These are phyloP conservation scores for Fraxinus nigra DNA, from an alignment of 305 asterid species.

Conservation along the genomic window DNA sequence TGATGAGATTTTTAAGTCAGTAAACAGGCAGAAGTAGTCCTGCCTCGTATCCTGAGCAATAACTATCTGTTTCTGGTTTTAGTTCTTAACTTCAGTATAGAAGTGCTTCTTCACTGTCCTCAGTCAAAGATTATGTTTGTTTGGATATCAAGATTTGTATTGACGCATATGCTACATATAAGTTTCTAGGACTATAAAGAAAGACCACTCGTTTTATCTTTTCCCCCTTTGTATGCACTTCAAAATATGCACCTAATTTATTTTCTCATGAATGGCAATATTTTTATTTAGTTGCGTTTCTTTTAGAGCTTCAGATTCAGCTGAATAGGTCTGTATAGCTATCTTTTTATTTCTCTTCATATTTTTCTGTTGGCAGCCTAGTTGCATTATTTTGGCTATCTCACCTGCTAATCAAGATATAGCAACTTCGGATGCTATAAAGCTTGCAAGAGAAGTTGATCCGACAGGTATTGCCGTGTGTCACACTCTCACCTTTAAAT, in stretches of 20 bases:
- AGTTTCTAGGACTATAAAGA: background rate
- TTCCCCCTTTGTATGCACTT: background rate
- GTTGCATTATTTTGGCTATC: conserved; percentile 93
- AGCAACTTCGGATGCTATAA: conserved; percentile 97
- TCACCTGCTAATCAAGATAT: conserved; percentile 99
- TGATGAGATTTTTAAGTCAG: conserved; percentile 3
- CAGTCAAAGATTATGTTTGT: background rate
- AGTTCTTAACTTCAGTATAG: background rate
- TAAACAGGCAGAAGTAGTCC: background rate
- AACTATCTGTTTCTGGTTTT: background rate
- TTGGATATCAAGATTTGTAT: background rate
- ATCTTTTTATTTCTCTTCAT: conserved; percentile 11
- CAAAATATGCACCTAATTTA: background rate
- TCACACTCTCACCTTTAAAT: background rate
- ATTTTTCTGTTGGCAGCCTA: conserved; percentile 54
- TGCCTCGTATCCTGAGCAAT: background rate
- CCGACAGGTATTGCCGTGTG: conserved; percentile 56
- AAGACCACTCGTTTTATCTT: background rate
- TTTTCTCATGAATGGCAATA: conserved; percentile 6
- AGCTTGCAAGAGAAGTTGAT: conserved; percentile 96
- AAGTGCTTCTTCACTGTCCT: background rate
- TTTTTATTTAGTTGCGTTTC: conserved; percentile 8
- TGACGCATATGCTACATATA: background rate
- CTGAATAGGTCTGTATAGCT: background rate
- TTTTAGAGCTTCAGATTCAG: conserved; percentile 9